phyloP scores from a whole-genome alignment of 352 stramenopile genomes.

The Paralagenidium karlingii region DNA sequence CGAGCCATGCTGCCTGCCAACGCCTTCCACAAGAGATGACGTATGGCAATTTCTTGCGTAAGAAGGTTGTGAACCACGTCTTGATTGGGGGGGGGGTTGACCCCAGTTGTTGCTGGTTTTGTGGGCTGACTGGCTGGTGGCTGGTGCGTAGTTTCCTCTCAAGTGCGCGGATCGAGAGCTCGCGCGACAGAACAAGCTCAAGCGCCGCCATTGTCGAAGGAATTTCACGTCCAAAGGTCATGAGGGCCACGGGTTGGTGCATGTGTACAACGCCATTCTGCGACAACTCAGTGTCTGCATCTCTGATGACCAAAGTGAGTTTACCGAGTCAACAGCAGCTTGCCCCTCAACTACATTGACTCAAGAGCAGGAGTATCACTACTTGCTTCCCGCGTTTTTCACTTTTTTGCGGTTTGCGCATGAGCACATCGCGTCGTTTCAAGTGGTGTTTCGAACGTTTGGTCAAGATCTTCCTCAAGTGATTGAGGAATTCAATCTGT shows the following conservation, averaged over 20 bases:
- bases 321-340: too few relatives aligned
- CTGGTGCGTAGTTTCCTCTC: too few relatives aligned
- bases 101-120: too few relatives aligned
- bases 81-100: too few relatives aligned
- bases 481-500: constrained; percentile 64
- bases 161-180: too few relatives aligned
- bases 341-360: too few relatives aligned
- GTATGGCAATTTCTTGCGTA: constrained; percentile 49
- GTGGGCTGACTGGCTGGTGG: too few relatives aligned
- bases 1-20: not conserved
- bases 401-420: constrained; percentile 36
- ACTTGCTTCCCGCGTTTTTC: constrained; percentile 62
- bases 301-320: too few relatives aligned
- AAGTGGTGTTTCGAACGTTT: constrained; percentile 68
- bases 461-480: constrained; percentile 56
- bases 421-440: constrained; percentile 26
- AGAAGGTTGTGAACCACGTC: too few relatives aligned
- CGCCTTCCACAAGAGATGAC: constrained; percentile 12
- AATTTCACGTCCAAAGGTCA: constrained; percentile 42
- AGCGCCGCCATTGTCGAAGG: constrained; percentile 42
- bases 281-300: too few relatives aligned
- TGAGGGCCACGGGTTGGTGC: constrained; percentile 25
- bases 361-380: constrained; percentile 20
- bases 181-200: constrained; percentile 50
- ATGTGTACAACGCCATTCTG: constrained; percentile 30